These are phyloP conservation scores for Aspergillus pseudotamarii DNA, from an alignment of 2,329 filamentous ascomycete genomes.

Conservation along the genomic window DNA sequence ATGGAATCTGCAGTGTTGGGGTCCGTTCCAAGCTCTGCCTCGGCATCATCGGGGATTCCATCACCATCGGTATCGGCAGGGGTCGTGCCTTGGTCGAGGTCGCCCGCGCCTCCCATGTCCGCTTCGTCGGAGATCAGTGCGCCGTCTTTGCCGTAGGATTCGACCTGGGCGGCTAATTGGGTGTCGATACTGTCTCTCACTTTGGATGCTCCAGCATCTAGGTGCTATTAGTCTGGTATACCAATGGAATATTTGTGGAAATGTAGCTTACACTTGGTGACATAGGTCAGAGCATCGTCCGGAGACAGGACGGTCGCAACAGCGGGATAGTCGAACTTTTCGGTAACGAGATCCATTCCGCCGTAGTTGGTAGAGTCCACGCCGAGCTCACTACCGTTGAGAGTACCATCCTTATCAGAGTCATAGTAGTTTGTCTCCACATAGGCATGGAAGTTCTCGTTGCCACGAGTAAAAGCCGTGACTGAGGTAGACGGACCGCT, in stretches of 20 bases:
- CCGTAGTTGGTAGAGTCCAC: conserved; percentile 14
- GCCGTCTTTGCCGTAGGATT: conserved; percentile 16
- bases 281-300: conserved; percentile 14
- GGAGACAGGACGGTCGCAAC: conserved; percentile 11
- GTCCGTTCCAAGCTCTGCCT: conserved; percentile 18
- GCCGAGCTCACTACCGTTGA: conserved; percentile 46
- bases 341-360: conserved; percentile 17
- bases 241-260: background rate
- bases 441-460: conserved; percentile 57
- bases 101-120: conserved; percentile 17
- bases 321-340: conserved; percentile 18
- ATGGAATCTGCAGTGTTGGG: conserved; percentile 19
- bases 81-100: conserved; percentile 15
- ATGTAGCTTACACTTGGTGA: conserved; percentile 14
- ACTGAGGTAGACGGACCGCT: conserved; percentile 55
- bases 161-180: conserved; percentile 14
- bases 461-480: conserved; percentile 59
- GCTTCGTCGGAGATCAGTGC: conserved; percentile 21
- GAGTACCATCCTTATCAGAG: conserved; percentile 50
- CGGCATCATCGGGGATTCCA: conserved; percentile 20
- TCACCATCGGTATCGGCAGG: conserved; percentile 20
- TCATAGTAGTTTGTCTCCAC: conserved; percentile 58
- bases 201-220: conserved; percentile 20
- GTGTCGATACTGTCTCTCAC: conserved; percentile 18
- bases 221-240: background rate